These are phyloP conservation scores for Pestalotiopsis fici DNA, from an alignment of 2,329 filamentous ascomycete species.

Conservation along the genomic window DNA sequence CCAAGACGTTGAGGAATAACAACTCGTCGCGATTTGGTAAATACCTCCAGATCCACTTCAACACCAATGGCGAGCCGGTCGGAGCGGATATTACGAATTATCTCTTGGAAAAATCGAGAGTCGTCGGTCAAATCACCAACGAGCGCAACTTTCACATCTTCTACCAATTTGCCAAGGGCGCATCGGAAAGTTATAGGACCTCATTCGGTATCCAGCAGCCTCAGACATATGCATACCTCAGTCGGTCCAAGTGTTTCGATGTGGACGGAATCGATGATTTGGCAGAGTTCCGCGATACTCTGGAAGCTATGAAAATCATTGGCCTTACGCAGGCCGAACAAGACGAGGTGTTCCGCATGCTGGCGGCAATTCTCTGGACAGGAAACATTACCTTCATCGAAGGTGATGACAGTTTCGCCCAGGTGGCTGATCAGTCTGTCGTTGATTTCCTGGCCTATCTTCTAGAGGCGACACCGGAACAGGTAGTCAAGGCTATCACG, in stretches of 20 bases:
- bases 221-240: conserved; percentile 91
- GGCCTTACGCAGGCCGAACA: conserved; percentile 86
- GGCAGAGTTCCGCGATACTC: conserved; percentile 84
- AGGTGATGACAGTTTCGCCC: conserved; percentile 85
- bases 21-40: conserved; percentile 99
- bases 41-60: conserved; percentile 97
- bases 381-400: conserved; percentile 92
- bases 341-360: conserved; percentile 94
- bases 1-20: conserved; percentile 97
- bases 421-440: conserved; percentile 84
- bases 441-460: conserved; percentile 95
- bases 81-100: conserved; percentile 99
- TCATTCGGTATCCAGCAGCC: conserved; percentile 90
- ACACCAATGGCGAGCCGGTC: conserved; percentile 84
- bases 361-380: conserved; percentile 88
- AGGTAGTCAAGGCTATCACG: conserved; percentile 85
- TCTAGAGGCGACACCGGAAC: conserved; percentile 79
- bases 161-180: conserved; percentile 97
- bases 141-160: conserved; percentile 99
- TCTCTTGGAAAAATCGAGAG: conserved; percentile 89
- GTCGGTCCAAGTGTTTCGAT: conserved; percentile 89
- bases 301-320: conserved; percentile 94
- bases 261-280: conserved; percentile 92
- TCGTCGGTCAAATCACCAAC: conserved; percentile 91
- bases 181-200: conserved; percentile 82